Conservation (phyloP, 192 early-diverging fungal species). For the Thamnidium elegans region DNA sequence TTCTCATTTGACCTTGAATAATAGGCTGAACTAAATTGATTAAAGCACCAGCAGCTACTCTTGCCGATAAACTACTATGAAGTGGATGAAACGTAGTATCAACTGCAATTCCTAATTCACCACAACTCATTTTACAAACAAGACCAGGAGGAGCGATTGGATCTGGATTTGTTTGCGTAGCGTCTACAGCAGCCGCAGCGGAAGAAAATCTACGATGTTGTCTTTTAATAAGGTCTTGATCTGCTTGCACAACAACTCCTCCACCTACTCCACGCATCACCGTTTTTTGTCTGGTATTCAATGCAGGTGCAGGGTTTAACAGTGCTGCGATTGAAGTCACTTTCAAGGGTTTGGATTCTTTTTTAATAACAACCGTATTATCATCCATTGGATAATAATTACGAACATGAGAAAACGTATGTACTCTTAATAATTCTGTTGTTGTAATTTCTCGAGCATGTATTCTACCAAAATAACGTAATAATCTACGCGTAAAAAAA, state of each 20-base stretch:
- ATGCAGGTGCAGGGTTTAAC: conserved; percentile 24
- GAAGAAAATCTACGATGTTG: conserved; percentile 13
- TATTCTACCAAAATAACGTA: conserved; percentile 46
- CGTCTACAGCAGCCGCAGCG: conserved; percentile 3
- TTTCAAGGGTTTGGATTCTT: conserved; percentile 3
- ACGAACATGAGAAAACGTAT: conserved; percentile 46
- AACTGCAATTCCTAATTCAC: conserved; percentile 45
- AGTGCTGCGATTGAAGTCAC: conserved; percentile 34
- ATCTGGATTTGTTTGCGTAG: conserved; percentile 12
- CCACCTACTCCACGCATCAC: conserved; percentile 11
- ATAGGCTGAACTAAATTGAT: conserved; percentile 45
- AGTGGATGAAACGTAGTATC: conserved; percentile 32
- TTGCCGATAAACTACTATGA: conserved; percentile 23
- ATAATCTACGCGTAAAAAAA: conserved; percentile 26
- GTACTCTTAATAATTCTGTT: conserved; percentile 44
- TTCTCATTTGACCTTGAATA: conserved; percentile 51
- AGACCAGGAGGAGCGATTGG: conserved; percentile 34
- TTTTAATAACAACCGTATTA: background rate
- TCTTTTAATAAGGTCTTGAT: conserved; percentile 15
- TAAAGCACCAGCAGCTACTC: conserved; percentile 21
- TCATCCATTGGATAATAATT: conserved; percentile 35
- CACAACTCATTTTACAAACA: conserved; percentile 49
- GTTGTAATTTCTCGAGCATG: conserved; percentile 47
- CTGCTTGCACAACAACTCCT: conserved; percentile 17
- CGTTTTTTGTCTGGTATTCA: background rate